phyloP scores from a whole-genome alignment of 1,284 basidiomycete species.

The Ceratobasidium sp. region DNA sequence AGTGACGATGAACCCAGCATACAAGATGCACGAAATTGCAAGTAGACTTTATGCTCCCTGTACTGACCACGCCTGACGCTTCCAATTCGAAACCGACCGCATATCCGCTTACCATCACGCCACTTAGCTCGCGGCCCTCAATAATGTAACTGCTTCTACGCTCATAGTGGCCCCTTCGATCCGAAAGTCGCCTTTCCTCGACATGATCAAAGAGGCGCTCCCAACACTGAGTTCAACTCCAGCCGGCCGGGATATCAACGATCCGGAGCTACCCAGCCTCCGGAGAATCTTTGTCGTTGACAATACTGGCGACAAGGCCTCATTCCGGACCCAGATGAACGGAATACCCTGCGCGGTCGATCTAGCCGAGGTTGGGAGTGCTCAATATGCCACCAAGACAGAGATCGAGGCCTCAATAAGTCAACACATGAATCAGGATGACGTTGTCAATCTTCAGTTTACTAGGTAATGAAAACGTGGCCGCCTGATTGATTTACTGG shows the following conservation, averaged over 20 bases:
- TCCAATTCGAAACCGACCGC: background rate
- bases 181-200: conserved; percentile 67
- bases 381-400: conserved; percentile 54
- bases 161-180: conserved; percentile 77
- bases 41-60: conserved; percentile 44
- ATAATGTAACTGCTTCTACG: conserved; percentile 70
- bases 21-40: conserved; percentile 74
- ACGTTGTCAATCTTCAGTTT: conserved; percentile 82
- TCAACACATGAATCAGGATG: conserved; percentile 57
- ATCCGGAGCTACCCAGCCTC: conserved; percentile 67
- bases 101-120: background rate
- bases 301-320: conserved; percentile 57
- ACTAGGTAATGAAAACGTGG: conserved; percentile 63
- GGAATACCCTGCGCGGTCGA: conserved; percentile 63
- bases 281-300: conserved; percentile 73
- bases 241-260: conserved; percentile 64
- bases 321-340: conserved; percentile 55
- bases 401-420: conserved; percentile 49
- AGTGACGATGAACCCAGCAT: conserved; percentile 84
- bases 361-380: conserved; percentile 68
- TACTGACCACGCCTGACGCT: background rate
- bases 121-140: conserved; percentile 65
- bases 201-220: conserved; percentile 63
- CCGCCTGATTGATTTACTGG: background rate
- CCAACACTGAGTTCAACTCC: conserved; percentile 61